Evolutionary conservation across 2,329 filamentous ascomycete genomes (phyloP).

Genomic region (Botryosphaeria agaves): DNA sequence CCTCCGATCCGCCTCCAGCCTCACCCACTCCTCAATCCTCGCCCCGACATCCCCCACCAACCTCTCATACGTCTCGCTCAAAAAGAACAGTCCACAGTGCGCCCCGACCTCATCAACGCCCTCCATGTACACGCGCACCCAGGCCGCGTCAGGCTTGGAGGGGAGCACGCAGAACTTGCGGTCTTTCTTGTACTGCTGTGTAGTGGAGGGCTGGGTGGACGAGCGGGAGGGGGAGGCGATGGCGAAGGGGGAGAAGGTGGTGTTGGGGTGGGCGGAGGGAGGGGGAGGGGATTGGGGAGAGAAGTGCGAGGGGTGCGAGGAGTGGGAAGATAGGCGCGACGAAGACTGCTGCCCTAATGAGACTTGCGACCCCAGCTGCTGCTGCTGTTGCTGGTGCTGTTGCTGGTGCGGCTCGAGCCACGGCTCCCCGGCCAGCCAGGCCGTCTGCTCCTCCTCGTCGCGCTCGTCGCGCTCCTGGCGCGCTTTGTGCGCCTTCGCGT

Average conservation of each 20-base stretch:
- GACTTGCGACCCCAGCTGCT: no score
- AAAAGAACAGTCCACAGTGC: constrained; percentile 66
- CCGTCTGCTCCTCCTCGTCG: constrained; percentile 11
- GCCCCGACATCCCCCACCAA: constrained; percentile 19
- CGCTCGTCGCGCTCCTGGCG: constrained; percentile 1
- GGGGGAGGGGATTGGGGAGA: constrained; percentile 3
- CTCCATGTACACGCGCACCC: constrained; percentile 67
- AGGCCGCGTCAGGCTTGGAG: constrained; percentile 48
- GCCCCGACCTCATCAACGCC: constrained; percentile 73
- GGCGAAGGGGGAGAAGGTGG: constrained; percentile 1
- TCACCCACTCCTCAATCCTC: constrained; percentile 17
- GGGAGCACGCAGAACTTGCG: constrained; percentile 68
- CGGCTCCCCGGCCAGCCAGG: constrained; percentile 13
- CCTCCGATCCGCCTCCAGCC: no score
- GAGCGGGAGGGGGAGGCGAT: constrained; percentile 1
- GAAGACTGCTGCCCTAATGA: no score
- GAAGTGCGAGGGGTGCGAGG: no score
- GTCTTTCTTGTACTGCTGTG: constrained; percentile 29
- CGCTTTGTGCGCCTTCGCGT: constrained; percentile 16
- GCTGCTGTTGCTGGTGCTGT: no score
- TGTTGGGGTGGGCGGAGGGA: neutral
- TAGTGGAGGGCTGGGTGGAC: neutral
- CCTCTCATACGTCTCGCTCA: constrained; percentile 38
- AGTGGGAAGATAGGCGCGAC: no score
- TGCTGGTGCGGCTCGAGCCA: no score